These are phyloP conservation scores for Setaria viridis DNA, from an alignment of 202 grass and related monocot genomes.

Conservation along the genomic window DNA sequence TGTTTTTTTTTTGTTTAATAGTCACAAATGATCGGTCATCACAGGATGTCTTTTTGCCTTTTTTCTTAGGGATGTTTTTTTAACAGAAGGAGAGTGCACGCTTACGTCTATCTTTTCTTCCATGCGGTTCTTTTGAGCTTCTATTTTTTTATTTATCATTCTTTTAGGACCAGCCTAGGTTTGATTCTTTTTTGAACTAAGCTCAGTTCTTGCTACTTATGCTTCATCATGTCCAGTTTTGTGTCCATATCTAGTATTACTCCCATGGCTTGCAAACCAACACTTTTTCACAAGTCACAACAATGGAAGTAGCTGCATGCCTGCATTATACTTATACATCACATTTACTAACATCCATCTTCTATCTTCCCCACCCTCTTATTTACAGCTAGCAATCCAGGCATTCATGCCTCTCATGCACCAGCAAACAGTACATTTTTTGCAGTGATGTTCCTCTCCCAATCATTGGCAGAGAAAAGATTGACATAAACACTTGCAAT, in stretches of 20 bases:
- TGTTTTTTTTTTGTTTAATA: background rate
- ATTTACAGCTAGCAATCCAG: background rate
- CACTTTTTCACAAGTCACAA: background rate
- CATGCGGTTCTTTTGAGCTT: background rate
- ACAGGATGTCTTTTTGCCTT: background rate
- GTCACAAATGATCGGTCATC: too few species aligned
- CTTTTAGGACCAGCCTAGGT: background rate
- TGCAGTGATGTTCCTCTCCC: slow-evolving; percentile 2
- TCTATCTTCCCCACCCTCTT: background rate
- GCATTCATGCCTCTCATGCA: background rate
- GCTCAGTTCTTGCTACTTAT: background rate
- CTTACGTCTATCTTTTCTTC: background rate
- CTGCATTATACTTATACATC: background rate
- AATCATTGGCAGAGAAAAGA: slow-evolving; percentile 54
- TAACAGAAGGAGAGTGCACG: background rate
- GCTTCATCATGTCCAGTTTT: background rate
- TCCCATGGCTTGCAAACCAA: slow-evolving; percentile 5
- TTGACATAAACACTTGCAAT: slow-evolving; percentile 20
- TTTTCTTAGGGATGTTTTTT: background rate
- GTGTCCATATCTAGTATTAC: background rate
- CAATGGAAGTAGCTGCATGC: background rate
- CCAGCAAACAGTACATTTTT: slow-evolving; percentile 2
- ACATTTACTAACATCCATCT: background rate
- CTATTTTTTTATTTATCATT: background rate
- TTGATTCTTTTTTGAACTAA: background rate